Evolutionary conservation across 2,329 filamentous ascomycete genomes (phyloP).

Genomic region (Zelopaecilomyces penicillatus): DNA sequence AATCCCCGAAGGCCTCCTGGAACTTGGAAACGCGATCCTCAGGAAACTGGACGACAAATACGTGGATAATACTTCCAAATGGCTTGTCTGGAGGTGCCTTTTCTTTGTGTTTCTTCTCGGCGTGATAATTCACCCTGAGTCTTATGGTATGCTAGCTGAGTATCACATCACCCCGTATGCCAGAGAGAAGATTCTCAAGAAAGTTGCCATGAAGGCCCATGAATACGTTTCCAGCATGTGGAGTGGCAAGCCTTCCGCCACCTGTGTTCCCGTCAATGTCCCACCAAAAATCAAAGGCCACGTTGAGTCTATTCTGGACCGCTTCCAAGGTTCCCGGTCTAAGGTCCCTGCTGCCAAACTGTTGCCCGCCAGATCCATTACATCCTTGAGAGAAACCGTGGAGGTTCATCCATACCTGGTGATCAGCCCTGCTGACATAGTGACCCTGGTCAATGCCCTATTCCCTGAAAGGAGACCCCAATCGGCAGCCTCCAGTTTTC

Average conservation of each 20-base stretch:
- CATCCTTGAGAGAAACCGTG: conserved; percentile 64
- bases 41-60: conserved; percentile 64
- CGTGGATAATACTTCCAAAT: conserved; percentile 67
- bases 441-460: conserved; percentile 72
- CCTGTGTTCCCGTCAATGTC: conserved; percentile 37
- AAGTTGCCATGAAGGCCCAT: conserved; percentile 73
- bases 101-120: conserved; percentile 81
- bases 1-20: conserved; percentile 76
- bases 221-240: conserved; percentile 72
- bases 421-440: conserved; percentile 68
- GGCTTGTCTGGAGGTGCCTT: conserved; percentile 85
- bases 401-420: conserved; percentile 76
- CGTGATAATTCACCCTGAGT: conserved; percentile 84
- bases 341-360: conserved; percentile 47
- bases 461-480: conserved; percentile 66
- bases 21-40: conserved; percentile 77
- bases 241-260: conserved; percentile 55
- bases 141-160: conserved; percentile 67
- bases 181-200: conserved; percentile 69
- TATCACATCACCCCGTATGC: conserved; percentile 90
- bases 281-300: conserved; percentile 57
- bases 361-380: conserved; percentile 62
- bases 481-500: conserved; percentile 52
- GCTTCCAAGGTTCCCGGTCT: conserved; percentile 49
- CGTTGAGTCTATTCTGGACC: conserved; percentile 61